Base-by-base conservation (phyloP, 2,329 filamentous ascomycete species). In the Ophiostoma montium region DNA sequence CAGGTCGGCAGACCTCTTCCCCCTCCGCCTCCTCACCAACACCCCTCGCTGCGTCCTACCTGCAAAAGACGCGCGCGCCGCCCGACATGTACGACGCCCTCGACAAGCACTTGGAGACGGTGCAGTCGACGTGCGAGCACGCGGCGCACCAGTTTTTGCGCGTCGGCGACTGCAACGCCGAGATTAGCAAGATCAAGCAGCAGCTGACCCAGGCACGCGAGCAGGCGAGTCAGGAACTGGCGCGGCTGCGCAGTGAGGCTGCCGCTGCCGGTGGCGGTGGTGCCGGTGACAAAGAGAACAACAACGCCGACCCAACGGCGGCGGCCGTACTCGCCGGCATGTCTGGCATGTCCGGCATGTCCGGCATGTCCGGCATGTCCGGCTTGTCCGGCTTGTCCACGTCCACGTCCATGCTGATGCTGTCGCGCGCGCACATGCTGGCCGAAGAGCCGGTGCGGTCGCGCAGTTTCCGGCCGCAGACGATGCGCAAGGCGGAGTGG, bases 101-200 rank as follows among this genome's bases (percentile, higher is more conserved):
- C 1, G 88, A 95, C 61, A 84, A 83, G 60, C 76, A 78, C 1
- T 70, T 95, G 23, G 88, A 95, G 60, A 76, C 78, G 54, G 84
- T 86, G 5, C 87, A 95, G 62, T 75, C 74, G 50, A 76, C 88
- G 57, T 94, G 86, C 61, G 89, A 95, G 66, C 80, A 81, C 48
- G 89, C 84, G 3, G 89, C 89, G 0, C 88, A 94, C 60, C 86
- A 94, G 59, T 87, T 92, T 53, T 70, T 95, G n/a, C 79, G 89
- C 21, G 84, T 88, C 48, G 89, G 88, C 11, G 83, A 92, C 59
- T 95, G 89, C 64, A 74, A 70, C n/a, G 74, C 78, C 16, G 86
- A 94, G 62, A 74, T 95, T 35, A 70, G 71, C 23, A 81, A 78
- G 43, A 82, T 89, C 48, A 76, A 80, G 59, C 69, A 72, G 50